A percentile compares a stretch with the other conserved stretches of the same genome.
Conservation (phyloP, 2,329 filamentous ascomycete genomes). For the Talaromyces pinophilus region DNA sequence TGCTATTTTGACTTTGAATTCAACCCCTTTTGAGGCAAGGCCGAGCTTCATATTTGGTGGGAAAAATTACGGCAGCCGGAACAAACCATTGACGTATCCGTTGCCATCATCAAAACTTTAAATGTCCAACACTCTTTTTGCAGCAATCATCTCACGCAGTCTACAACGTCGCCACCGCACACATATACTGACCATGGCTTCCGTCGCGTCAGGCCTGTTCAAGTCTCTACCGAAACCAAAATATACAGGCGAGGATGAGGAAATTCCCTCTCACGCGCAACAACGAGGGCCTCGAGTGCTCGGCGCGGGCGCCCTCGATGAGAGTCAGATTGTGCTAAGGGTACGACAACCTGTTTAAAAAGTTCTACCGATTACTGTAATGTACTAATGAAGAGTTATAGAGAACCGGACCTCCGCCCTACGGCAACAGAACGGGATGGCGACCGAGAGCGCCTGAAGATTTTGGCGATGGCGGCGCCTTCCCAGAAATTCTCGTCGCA, state of each 20-base stretch:
- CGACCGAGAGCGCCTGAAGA: constrained; percentile 84
- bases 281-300: constrained; percentile 81
- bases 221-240: constrained; percentile 83
- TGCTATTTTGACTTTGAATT: too few species aligned
- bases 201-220: constrained; percentile 70
- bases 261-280: constrained; percentile 68
- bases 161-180: constrained; percentile 6
- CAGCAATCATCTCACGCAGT: neutral
- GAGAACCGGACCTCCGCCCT: constrained; percentile 81
- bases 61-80: constrained; percentile 8
- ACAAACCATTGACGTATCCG: constrained; percentile 19
- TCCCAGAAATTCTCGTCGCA: constrained; percentile 88
- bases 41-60: neutral
- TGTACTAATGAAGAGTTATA: constrained; percentile 35
- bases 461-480: constrained; percentile 93
- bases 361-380: neutral
- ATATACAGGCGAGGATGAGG: constrained; percentile 87
- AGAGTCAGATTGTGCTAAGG: constrained; percentile 80
- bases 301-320: constrained; percentile 75
- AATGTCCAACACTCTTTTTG: neutral
- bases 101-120: constrained; percentile 20
- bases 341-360: constrained; percentile 42
- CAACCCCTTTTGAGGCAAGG: too few species aligned
- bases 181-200: constrained; percentile 55
- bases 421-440: constrained; percentile 86